Base-by-base conservation (phyloP, 2,329 filamentous ascomycete species). In the Ilyonectria sp. region DNA sequence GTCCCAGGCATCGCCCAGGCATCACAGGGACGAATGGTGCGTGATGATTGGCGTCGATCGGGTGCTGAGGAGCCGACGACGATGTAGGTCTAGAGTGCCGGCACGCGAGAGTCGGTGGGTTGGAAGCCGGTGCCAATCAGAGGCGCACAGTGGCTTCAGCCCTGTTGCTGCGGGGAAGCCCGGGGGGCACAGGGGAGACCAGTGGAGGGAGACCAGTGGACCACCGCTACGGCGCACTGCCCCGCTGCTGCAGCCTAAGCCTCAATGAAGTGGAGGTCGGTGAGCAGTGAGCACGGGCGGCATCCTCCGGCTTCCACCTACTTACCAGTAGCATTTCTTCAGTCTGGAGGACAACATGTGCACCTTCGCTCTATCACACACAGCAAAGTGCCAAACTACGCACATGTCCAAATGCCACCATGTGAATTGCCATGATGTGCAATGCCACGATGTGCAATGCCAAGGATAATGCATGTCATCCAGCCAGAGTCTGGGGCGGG, bases 141-240 rank as follows among this genome's bases (percentile, higher is more conserved):
- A 8, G 40, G 8, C 17, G n/a, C 40, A n/a, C 40, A 15, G 15
- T 43, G 40, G 40, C 40, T 50, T 59, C 56, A 59, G 56, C 56
- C 56, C 44, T 59, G 44, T 50, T 19, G 23, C 31, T 59, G 56
- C 56, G 56, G 56, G 56, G 56, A 33, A 43, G 17, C 21, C 21
- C 9, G 17, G 7, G 40, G 17, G 26, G 4, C 13, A 40, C 13
- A n/a, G 40, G n/a, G 15, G 40, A 6, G 13, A 43, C 40, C 40
- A n/a, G 21, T 21, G 21, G 21, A 21, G n/a, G 15, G 40, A 6
- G 13, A 43, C 40, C 40, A n/a, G 21, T 21, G 21, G 21, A 21
- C n/a, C n/a, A n/a, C 40, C 40, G 40, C 11, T 19, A 23, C 40
- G 17, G 15, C n/a, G 26, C 55, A 58, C 44, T 49, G 55, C 55